Percentiles rank a stretch among this genome's conserved stretches.
These are phyloP conservation scores for Epichloe baconii DNA, from an alignment of 2,329 filamentous ascomycete species.

Conservation along the genomic window DNA sequence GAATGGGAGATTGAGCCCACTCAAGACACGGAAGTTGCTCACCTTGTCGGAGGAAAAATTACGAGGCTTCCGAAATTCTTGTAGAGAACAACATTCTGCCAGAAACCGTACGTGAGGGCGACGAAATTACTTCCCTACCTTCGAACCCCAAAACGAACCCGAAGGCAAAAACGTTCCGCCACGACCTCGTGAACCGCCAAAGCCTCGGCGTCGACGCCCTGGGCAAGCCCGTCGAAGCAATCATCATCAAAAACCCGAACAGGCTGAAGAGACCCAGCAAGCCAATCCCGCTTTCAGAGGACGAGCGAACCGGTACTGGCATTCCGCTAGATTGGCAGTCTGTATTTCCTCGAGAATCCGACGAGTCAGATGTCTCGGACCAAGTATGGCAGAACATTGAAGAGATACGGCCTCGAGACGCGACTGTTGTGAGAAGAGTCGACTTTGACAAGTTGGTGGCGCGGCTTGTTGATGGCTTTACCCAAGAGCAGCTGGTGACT, in stretches of 20 bases:
- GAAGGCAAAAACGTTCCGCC: conserved; percentile 7
- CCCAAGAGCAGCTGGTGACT: conserved; percentile 27
- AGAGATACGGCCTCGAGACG: conserved; percentile 30
- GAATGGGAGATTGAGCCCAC: conserved; percentile 6
- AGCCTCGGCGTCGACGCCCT: conserved; percentile 20
- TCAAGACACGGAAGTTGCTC: neutral
- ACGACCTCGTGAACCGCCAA: conserved; percentile 17
- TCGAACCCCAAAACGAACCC: neutral
- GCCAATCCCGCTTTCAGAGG: conserved; percentile 8
- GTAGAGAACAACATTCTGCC: neutral
- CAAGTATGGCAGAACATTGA: conserved; percentile 34
- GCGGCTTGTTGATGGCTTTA: conserved; percentile 32
- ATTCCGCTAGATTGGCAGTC: conserved; percentile 19
- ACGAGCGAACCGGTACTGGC: conserved; percentile 5
- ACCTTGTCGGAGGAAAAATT: neutral
- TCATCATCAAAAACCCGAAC: conserved; percentile 32
- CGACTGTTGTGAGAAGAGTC: conserved; percentile 21
- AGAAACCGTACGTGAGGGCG: neutral
- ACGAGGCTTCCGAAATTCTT: neutral
- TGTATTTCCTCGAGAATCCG: conserved; percentile 16
- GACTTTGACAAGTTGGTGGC: conserved; percentile 29
- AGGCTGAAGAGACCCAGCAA: conserved; percentile 12
- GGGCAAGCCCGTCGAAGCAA: conserved; percentile 27
- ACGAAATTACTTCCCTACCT: neutral
- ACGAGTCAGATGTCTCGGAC: conserved; percentile 13